phyloP scores from a whole-genome alignment of 257 asterid genomes.

The Solanum rostratum region DNA sequence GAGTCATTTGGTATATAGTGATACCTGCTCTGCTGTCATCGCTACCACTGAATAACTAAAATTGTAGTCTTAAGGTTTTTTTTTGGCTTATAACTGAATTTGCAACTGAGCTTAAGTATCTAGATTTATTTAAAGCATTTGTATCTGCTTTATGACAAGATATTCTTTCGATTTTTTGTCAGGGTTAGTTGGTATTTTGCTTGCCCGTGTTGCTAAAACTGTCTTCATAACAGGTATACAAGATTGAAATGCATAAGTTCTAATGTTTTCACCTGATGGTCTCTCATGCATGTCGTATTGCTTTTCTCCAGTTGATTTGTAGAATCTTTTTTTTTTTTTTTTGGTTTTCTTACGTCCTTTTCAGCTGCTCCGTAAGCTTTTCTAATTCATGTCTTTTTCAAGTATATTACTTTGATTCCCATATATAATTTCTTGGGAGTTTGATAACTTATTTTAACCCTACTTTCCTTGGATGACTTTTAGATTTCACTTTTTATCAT shows the following conservation, averaged over 20 bases:
- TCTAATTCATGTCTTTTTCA: background rate
- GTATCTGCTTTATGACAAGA: conserved; percentile 6
- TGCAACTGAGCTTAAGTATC: background rate
- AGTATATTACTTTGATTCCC: background rate
- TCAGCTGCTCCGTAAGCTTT: background rate
- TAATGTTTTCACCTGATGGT: background rate
- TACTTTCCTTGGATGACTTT: background rate
- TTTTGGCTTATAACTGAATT: background rate
- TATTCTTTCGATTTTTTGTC: conserved; percentile 14
- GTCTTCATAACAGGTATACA: conserved; percentile 74
- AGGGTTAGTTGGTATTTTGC: conserved; percentile 89
- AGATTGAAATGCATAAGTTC: background rate
- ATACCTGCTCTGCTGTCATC: background rate
- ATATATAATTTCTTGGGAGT: background rate
- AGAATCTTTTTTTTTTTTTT: background rate
- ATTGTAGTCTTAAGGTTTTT: background rate
- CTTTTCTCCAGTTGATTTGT: background rate
- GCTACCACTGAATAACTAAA: background rate
- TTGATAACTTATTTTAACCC: background rate
- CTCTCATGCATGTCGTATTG: background rate
- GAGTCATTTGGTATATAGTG: background rate
- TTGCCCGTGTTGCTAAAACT: conserved; percentile 73
- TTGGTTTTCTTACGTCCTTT: background rate
- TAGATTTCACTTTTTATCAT: background rate
- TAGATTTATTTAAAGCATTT: background rate